phyloP scores from a whole-genome alignment of 2,329 filamentous ascomycete species.

The Colletotrichum filicis region DNA sequence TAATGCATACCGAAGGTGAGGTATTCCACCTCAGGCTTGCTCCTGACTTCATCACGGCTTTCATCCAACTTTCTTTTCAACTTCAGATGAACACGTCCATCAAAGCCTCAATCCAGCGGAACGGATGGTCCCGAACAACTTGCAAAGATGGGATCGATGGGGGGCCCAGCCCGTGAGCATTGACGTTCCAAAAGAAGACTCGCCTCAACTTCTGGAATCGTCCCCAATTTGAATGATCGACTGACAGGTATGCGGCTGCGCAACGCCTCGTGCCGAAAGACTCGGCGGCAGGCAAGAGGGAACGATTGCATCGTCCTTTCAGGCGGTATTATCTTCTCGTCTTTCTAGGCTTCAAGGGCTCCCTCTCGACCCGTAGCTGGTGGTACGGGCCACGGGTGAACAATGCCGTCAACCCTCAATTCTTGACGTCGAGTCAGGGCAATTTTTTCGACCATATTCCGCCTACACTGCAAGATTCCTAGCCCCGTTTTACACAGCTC shows the following conservation, averaged over 20 bases:
- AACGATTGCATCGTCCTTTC: neutral
- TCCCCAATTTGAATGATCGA: neutral
- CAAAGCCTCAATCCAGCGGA: neutral
- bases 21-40: neutral
- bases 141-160: neutral
- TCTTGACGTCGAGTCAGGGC: neutral
- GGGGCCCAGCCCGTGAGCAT: neutral
- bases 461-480: neutral
- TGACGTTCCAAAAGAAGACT: neutral
- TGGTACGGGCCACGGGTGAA: neutral
- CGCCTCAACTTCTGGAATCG: slow-evolving; percentile 6
- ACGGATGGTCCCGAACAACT: neutral
- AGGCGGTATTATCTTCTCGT: neutral
- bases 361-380: neutral
- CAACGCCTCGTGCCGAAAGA: neutral
- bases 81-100: neutral
- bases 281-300: neutral
- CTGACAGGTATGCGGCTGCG: neutral
- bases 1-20: slow-evolving; percentile 10
- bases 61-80: neutral
- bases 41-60: neutral
- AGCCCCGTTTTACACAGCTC: too few species aligned
- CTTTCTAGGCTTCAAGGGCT: neutral
- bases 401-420: neutral
- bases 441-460: neutral